Conservation (phyloP, 176 grass and related monocot species). For the Avena sativa region DNA sequence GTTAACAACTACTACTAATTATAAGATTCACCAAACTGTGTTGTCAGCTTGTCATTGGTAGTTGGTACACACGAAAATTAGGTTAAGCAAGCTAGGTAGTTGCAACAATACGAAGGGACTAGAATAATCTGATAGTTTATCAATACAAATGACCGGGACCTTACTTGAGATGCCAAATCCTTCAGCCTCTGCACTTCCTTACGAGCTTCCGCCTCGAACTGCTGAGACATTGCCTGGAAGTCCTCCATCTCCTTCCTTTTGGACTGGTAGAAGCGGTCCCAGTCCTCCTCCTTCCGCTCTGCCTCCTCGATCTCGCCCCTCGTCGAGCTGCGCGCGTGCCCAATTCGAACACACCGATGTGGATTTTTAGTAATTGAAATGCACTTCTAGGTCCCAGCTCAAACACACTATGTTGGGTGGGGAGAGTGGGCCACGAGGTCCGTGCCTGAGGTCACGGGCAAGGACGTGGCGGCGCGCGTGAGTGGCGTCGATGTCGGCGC, state of each 20-base stretch:
- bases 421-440: neutral
- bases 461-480: conserved; percentile 42
- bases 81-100: conserved; percentile 12
- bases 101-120: neutral
- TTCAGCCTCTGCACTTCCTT: conserved; percentile 62
- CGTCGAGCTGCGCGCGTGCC: conserved; percentile 46
- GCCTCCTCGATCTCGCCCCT: conserved; percentile 70
- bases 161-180: conserved; percentile 71
- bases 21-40: conserved; percentile 40
- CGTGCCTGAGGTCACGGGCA: conserved; percentile 51
- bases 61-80: conserved; percentile 19
- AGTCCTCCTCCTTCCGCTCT: conserved; percentile 52
- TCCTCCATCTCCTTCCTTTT: conserved; percentile 78
- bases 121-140: conserved; percentile 46
- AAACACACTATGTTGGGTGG: neutral
- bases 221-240: conserved; percentile 51
- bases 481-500: conserved; percentile 61
- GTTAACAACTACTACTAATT: neutral
- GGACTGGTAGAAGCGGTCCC: conserved; percentile 65
- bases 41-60: conserved; percentile 12
- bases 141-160: conserved; percentile 38
- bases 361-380: conserved; percentile 13
- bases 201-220: conserved; percentile 57
- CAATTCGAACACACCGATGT: neutral
- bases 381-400: neutral